Evolutionary conservation across 1,284 basidiomycete genomes (phyloP), one percentile per base, ranked within the genome.

Genomic region (Ceratobasidium sp.): DNA sequence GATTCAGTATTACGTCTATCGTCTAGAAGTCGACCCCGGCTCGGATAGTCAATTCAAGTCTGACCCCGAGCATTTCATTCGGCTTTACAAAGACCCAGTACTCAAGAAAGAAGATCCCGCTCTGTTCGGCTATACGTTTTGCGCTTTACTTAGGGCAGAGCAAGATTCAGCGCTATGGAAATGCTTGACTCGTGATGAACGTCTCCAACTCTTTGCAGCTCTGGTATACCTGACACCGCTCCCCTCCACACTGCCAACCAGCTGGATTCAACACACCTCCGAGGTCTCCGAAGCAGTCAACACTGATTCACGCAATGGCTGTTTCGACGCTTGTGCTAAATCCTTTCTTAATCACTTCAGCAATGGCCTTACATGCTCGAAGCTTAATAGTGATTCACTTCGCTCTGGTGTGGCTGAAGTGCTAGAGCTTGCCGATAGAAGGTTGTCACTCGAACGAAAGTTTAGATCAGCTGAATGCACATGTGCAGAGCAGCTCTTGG

Each of bases 151-250:
- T 6, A 28, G 35, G 10, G 23, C 35, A 33, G 68, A 54, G 3
- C 68, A 71, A 23, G 2, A 60, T 17, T 71, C 68, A n/a, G n/a
- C 53, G 6, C 3, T 31, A 1, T 71, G 68, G 68, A 42, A 5
- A 33, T 53, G n/a, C 17, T 20, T 71, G 11, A 71, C 53, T 49
- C 35, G 68, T n/a, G 42, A 71, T 7, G 54, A 71, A 1, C 68
- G 68, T 7, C 6, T 13, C 4, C 47, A 58, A 17, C 54, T 71
- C 3, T 71, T 53, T n/a, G 68, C 54, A 8, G 68, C 68, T 3
- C 54, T 45, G 11, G 49, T 31, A 3, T 31, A 39, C 23, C 39
- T 71, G 17, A 71, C 68, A 4, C 39, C 35, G 2, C 68, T 71
- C 20, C 61, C 61, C n/a, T 23, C 61, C 13, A 42, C 61, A 10